A percentile compares a stretch with the other conserved stretches of the same genome.
phyloP scores from a whole-genome alignment of 257 asterid species.

The Oldenlandia corymbosa region DNA sequence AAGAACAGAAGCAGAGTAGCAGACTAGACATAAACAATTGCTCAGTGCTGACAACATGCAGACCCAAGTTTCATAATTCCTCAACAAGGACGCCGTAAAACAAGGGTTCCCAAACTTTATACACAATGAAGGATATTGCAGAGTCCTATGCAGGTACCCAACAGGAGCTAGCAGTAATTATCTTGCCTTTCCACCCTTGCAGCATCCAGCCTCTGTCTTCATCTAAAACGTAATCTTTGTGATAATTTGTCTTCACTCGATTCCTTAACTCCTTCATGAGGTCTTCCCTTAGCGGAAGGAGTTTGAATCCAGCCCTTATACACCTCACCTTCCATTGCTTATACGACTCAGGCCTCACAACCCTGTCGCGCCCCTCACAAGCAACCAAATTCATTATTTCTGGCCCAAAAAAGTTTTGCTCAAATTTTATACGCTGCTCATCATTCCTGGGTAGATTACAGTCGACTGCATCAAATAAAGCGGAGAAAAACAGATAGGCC shows the following conservation, averaged over 20 bases:
- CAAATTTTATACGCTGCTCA: conserved; percentile 8
- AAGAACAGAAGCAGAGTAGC: too few relatives aligned
- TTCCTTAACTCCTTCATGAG: conserved; percentile 13
- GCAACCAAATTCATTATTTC: conserved; percentile 22
- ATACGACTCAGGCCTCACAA: conserved; percentile 24
- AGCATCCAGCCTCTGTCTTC: conserved; percentile 20
- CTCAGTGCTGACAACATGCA: too few relatives aligned
- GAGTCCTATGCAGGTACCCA: conserved; percentile 19
- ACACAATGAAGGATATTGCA: too few relatives aligned
- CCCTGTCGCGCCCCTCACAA: conserved; percentile 19
- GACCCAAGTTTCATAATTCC: too few relatives aligned
- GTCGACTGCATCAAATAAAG: conserved; percentile 17
- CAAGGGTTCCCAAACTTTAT: too few relatives aligned
- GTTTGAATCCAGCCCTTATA: conserved; percentile 19
- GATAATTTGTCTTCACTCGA: conserved; percentile 15
- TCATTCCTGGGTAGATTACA: conserved; percentile 5
- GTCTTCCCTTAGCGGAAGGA: conserved; percentile 9
- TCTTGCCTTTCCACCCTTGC: conserved; percentile 26
- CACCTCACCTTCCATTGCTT: conserved; percentile 17
- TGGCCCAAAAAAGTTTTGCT: neutral
- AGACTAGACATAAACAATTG: too few relatives aligned
- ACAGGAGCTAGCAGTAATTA: conserved; percentile 13
- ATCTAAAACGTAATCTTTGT: conserved; percentile 19
- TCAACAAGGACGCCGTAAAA: too few relatives aligned
- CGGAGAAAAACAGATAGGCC: conserved; percentile 12